Evolutionary conservation across 805 yeast species (phyloP), one percentile per base, ranked within the genome.

Genomic region (Saturnispora quitensis): DNA sequence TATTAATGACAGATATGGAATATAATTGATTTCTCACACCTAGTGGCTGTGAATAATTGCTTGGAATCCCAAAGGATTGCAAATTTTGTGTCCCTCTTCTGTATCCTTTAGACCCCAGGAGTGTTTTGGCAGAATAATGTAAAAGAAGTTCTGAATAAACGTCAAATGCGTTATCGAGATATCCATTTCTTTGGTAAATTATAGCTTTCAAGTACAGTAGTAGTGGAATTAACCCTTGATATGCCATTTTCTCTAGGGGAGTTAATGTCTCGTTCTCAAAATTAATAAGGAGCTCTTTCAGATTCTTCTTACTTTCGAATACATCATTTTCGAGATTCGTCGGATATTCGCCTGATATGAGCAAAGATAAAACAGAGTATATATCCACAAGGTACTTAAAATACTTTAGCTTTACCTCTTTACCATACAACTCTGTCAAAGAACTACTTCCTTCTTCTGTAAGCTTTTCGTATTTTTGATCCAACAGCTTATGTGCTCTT

Each of bases 401-500:
- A 27, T 43, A 25, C 15, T 5, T 28, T 17, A 43, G 17, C 25
- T 34, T 45, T 12, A 45, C 27, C 17, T 4, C 43, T 40, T 17
- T 49, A 33, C 5, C 35, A 35, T 24, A n/a, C 17, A 1, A 17
- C 18, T 17, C 28, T 8, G 12, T 13, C 9, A 34, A 10, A 34
- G 44, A 17, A 3, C n/a, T 13, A 15, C 7, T 10, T 42, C 20
- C 15, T 28, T 12, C 8, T 35, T 24, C 35, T 34, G 9, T 2
- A 43, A 27, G 4, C 34, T 10, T 9, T 43, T 33, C 18, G 6
- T 12, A 33, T 38, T 20, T 75, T 72, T 3, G 72, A 62, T 45
- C 65, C 68, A n/a, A 56, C 57, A 5, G 76, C 61, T 47, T 71
- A 66, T 15, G 17, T 22, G 25, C 38, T 20, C 38, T 44, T 10